Evolutionary conservation across 2,329 filamentous ascomycete species (phyloP).

Genomic region (Cytospora piceicola): DNA sequence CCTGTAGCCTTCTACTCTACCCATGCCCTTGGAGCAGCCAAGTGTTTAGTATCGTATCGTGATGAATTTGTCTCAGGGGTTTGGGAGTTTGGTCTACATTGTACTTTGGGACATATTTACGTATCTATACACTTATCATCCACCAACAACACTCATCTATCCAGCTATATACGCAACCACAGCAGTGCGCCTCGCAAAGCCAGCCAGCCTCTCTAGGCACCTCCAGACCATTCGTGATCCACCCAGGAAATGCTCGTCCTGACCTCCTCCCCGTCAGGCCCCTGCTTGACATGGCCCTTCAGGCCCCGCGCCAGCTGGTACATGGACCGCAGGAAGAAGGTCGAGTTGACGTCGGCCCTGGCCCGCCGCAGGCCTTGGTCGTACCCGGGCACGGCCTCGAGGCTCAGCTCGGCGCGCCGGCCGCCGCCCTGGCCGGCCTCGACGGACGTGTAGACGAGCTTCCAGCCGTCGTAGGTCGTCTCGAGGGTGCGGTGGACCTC

Average conservation of each 20-base stretch:
- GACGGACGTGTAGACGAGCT: constrained; percentile 55
- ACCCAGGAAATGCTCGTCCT: constrained; percentile 24
- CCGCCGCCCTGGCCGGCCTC: constrained; percentile 57
- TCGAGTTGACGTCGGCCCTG: constrained; percentile 4
- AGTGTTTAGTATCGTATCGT: background rate
- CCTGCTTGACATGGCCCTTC: constrained; percentile 3
- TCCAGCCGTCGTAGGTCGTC: constrained; percentile 48
- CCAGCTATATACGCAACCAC: background rate
- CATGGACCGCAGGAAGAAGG: constrained; percentile 24
- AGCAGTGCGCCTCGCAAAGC: background rate
- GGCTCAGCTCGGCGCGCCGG: constrained; percentile 53
- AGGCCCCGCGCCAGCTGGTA: constrained; percentile 27
- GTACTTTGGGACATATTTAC: background rate
- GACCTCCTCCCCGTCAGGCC: constrained; percentile 7
- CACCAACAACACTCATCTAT: background rate
- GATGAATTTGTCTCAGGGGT: background rate
- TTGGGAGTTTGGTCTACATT: background rate
- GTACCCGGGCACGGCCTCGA: constrained; percentile 42
- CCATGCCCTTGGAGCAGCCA: background rate
- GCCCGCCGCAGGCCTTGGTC: constrained; percentile 20
- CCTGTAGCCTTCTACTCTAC: background rate
- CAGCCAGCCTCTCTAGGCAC: background rate
- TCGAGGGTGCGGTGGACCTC: constrained; percentile 55
- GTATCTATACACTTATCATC: background rate
- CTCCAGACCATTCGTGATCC: background rate